Evolutionary conservation across 176 grass and related monocot genomes (phyloP), one percentile per base, ranked within the genome.

Genomic region (Zea luxurians): DNA sequence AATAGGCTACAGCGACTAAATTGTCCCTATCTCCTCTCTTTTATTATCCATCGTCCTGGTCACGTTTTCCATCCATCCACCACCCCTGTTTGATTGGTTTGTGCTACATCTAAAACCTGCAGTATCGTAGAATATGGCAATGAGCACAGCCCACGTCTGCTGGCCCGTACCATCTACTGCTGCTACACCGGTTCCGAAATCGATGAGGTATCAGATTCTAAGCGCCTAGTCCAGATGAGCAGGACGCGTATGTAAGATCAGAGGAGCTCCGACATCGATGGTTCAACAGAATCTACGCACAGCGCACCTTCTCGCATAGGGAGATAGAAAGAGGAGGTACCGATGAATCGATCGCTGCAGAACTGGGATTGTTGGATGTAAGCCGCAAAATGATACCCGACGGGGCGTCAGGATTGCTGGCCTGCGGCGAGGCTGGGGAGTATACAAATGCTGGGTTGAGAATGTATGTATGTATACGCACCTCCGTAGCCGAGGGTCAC

Each of bases 401-500:
- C 7, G 53, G 17, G 53, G 17, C 17, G 53, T 8, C 17, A 6
- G 53, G 53, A 8, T 8, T 18, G 53, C 50, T 53, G 50, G 48
- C 48, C 50, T 53, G 50, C 48, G 52, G 52, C 52, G 52, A 54
- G 52, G 0, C 5, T 54, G n/a, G 52, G 16, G 52, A 54, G 15
- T 0, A n/a, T 6, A n/a, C 52, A 7, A 16, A 54, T 13, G 49
- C 52, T 2, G 53, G 17, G 53, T n/a, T 18, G 53, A 0, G 53
- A n/a, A 18, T 4, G 6, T 18, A 2, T 3, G 6, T 2, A 10
- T 0, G 8, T 46, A 46, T 50, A 38, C 64, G 75, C 40, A 84
- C 86, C 86, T 88, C 34, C 47, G 46, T 34, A 10, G 55, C 27
- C 79, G 74, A 68, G 47, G 46, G 59, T 40, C 48, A 60, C 67